Conservation (phyloP, 768 basidiomycete genomes). For the Clitopilus passeckerianus region DNA sequence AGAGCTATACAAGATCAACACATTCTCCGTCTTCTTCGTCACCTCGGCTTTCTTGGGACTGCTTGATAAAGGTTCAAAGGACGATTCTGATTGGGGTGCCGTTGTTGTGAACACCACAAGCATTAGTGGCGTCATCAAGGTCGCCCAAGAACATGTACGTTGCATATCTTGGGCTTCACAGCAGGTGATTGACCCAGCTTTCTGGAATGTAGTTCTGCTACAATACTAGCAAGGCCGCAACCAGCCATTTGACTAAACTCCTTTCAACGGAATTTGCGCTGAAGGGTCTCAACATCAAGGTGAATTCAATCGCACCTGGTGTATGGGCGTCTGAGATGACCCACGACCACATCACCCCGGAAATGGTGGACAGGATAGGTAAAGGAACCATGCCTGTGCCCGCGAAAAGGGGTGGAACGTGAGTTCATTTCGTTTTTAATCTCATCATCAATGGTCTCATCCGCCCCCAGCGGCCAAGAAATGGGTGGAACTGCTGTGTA, state of each 20-base stretch:
- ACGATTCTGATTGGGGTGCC: constrained; percentile 52
- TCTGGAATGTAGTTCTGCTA: constrained; percentile 62
- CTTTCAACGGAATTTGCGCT: constrained; percentile 72
- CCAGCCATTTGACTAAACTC: constrained; percentile 72
- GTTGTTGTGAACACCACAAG: constrained; percentile 75
- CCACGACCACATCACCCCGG: constrained; percentile 31
- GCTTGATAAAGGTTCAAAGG: constrained; percentile 66
- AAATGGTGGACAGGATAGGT: constrained; percentile 41
- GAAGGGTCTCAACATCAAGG: constrained; percentile 62
- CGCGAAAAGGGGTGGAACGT: constrained; percentile 36
- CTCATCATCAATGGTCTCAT: background rate
- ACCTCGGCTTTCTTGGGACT: constrained; percentile 74
- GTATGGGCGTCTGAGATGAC: constrained; percentile 80
- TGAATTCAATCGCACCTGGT: constrained; percentile 73
- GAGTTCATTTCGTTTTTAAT: constrained; percentile 2
- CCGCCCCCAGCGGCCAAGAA: constrained; percentile 49
- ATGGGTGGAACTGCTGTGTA: constrained; percentile 78
- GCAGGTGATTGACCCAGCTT: background rate
- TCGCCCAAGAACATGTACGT: constrained; percentile 76
- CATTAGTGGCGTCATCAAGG: constrained; percentile 65
- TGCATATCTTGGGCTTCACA: background rate
- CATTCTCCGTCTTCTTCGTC: constrained; percentile 73
- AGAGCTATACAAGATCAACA: constrained; percentile 59
- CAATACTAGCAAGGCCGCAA: constrained; percentile 78
- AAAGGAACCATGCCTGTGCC: constrained; percentile 58